These are phyloP conservation scores for Fraxinus dipetala DNA, from an alignment of 305 asterid genomes.

Conservation along the genomic window DNA sequence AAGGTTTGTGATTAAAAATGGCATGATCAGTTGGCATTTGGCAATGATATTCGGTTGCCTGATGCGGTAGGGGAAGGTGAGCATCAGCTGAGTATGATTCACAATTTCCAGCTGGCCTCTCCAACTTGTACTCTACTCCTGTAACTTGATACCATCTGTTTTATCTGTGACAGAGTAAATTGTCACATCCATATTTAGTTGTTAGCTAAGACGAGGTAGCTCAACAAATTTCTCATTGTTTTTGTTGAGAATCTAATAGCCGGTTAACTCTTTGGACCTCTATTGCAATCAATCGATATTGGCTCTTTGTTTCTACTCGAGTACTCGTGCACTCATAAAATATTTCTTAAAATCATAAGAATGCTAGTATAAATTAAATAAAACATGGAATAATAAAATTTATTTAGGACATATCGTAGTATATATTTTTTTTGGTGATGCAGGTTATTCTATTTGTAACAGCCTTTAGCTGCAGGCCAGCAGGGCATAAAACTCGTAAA, in stretches of 20 bases:
- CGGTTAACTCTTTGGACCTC: too few relatives aligned
- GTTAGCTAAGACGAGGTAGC: background rate
- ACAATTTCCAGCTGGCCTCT: background rate
- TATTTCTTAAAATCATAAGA: background rate
- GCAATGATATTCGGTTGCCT: background rate
- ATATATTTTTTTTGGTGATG: too few relatives aligned
- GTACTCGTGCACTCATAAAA: background rate
- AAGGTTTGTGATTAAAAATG: background rate
- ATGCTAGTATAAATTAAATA: background rate
- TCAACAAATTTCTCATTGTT: background rate
- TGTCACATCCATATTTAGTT: background rate
- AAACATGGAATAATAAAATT: too few relatives aligned
- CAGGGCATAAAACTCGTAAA: background rate
- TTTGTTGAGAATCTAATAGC: background rate
- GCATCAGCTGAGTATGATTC: background rate
- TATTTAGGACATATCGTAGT: too few relatives aligned
- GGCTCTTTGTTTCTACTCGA: background rate
- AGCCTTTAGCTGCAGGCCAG: too few relatives aligned
- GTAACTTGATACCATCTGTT: background rate
- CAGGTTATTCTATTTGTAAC: too few relatives aligned
- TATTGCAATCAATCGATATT: background rate
- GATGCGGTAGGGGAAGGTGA: background rate
- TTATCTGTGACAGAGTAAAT: background rate
- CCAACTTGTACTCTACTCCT: background rate
- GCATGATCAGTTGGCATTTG: background rate